Base-by-base conservation (phyloP, 1,284 basidiomycete species). In the Trichosporon ovoides region DNA sequence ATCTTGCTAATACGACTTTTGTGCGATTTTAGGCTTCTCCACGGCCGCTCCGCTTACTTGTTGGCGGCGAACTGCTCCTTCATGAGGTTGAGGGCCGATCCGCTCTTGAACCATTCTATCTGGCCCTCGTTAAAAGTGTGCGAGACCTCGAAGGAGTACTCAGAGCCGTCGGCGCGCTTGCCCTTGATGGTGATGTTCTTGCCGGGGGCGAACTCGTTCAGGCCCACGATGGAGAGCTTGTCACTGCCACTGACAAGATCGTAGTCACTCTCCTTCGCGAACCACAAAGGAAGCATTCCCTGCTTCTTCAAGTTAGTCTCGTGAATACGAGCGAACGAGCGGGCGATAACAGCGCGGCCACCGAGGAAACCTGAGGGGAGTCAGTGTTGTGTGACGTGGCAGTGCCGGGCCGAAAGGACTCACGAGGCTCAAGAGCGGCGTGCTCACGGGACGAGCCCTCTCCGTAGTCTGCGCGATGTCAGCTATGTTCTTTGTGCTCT, bases 381-480 rank as follows among this genome's bases (percentile, higher is more conserved):
- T n/a, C n/a, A n/a, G n/a, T n/a, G n/a, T n/a, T n/a, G n/a, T n/a
- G n/a, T n/a, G n/a, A n/a, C n/a, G n/a, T n/a, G n/a, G n/a, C n/a
- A n/a, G n/a, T n/a, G n/a, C n/a, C n/a, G n/a, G n/a, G n/a, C n/a
- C n/a, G n/a, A n/a, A n/a, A n/a, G n/a, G n/a, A n/a, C n/a, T n/a
- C n/a, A n/a, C 95, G 89, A 50, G 95, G 94, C 82, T 98, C 93
- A 58, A 98, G 88, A 58, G 94, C 95, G 69, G 94, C 95, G 81
- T 96, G 94, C 80, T 98, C 93, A 79, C 94, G 91, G 61, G 93
- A 96, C 34, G 92, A 96, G 69, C 94, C 94, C 81, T 98, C 95
- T 75, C 95, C 94, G 80, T 97, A 97, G 85, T 98, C 28, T 31
- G 28, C n/a, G 28, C 9, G 9, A 9, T 31, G 9, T 31, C 9